Base-by-base conservation (phyloP, 2,329 filamentous ascomycete species). In the Alternaria arborescens region DNA sequence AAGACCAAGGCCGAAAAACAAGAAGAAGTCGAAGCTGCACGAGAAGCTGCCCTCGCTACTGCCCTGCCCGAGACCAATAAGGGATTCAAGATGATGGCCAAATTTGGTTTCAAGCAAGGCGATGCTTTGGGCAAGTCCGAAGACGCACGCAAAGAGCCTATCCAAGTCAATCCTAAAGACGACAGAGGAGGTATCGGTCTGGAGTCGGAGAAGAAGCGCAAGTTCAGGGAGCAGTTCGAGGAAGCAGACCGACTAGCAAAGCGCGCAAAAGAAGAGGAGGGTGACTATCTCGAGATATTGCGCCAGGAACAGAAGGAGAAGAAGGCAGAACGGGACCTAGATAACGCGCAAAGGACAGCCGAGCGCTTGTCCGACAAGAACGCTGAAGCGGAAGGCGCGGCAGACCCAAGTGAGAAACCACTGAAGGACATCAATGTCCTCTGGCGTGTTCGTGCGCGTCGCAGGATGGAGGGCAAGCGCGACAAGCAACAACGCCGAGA, bases 41-140 rank as follows among this genome's bases (percentile, higher is more conserved):
- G 93, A 53, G 92, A 97, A 76, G 87, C 85, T 38, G 92, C 91
- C 0, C 86, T 97, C 26, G 85, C 89, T 5, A 91, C 90, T 5
- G 83, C 95, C 50, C 82, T 97, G 7, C 86, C 89, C 20, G 81
- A 85, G 16, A 84, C 87, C 51, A 96, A 89, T 81, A 98, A 97
- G 76, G 95, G 94, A 1, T 88, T 96, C 63, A 88, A 92, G 66
- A 97, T 99, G 93, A 97, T 99, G 94, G 90, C 92, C 22, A 94
- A 92, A 79, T 92, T 99, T 85, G 95, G 95, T 1, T 99, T 96
- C 81, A 90, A 88, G 59, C 83, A 87, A 20, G 93, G 94, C 24
- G 88, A 87, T 36, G 85, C 88, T 0, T 82, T 98, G 3, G 95
- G 95, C 1, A 88, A 86, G 68, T 82, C 83, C n/a, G 80, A 75